Evolutionary conservation across 148 eudicot species (phyloP), one percentile per base, ranked within the genome.

Genomic region (Camellia sinensis): DNA sequence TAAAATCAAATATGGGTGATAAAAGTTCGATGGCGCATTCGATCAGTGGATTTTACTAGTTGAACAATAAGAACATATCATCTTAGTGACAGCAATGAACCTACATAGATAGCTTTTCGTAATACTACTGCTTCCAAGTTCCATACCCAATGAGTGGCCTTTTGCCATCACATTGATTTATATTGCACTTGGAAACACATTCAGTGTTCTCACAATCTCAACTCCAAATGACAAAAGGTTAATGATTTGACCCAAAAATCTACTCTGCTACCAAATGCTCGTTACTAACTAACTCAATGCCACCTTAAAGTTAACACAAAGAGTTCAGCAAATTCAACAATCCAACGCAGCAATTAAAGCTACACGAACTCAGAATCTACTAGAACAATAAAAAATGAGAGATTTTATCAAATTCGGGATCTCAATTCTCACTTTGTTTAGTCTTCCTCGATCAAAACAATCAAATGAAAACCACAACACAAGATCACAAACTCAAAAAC

Each of bases 331-430:
- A 67, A 78, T 78, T 67, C 46, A 12, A 7, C 37, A 2, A 40
- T 59, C 44, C 78, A 74, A 74, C 43, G 29, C 52, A n/a, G 52
- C 37, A 59, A 73, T 73, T 40, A 74, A 59, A 78, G 21, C 73
- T 41, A 19, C 21, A 67, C 73, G 11, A 53, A 40, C 40, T 53
- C 60, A 66, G 9, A 46, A 50, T 48, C 69, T 14, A 63, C 45
- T 14, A 45, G 56, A 21, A 63, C 19, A 22, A 50, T 0, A 77
- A 1, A 29, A 77, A 40, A 22, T 5, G 60, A 50, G 61, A 22
- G 43, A n/a, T 48, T 65, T 65, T 14, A 56, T 53, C 76, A 54
- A 56, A 18, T 54, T 37, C 5, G 6, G 59, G 17, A 60, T 74
- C 4, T 37, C 19, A 50, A 64, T 50, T 77, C 62, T 8, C 71